These are phyloP conservation scores for Hypocrella siamensis DNA, from an alignment of 2,329 filamentous ascomycete species.

Conservation along the genomic window DNA sequence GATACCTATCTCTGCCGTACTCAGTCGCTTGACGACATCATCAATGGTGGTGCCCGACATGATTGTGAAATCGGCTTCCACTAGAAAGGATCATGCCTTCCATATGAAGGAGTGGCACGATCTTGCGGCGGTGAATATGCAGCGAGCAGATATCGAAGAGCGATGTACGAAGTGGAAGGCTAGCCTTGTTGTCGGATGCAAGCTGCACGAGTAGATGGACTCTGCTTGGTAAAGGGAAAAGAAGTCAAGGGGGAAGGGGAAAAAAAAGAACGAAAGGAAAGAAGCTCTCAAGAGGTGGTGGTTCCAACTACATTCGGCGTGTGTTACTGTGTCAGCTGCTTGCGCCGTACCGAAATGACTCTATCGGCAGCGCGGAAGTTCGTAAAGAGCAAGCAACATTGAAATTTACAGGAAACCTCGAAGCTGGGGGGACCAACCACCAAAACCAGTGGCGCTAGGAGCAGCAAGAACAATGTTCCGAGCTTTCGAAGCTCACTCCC, in stretches of 20 bases:
- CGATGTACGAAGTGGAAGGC: conserved; percentile 3
- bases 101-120: conserved; percentile 15
- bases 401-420: conserved; percentile 22
- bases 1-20: conserved; percentile 40
- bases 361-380: not conserved
- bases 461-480: conserved; percentile 20
- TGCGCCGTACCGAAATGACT: conserved; percentile 1
- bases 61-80: conserved; percentile 30
- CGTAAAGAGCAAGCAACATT: conserved; percentile 11
- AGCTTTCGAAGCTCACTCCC: conserved; percentile 5
- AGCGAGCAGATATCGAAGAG: conserved; percentile 3
- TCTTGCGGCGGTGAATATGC: conserved; percentile 7
- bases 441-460: conserved; percentile 26
- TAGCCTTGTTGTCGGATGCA: conserved; percentile 1
- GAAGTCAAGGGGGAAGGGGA: no score
- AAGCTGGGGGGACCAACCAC: conserved; percentile 22
- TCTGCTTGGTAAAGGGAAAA: no score
- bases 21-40: conserved; percentile 46
- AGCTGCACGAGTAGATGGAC: no score
- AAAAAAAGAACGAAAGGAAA: no score
- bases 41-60: conserved; percentile 49
- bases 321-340: no score
- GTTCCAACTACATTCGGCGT: no score
- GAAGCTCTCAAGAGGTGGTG: no score
- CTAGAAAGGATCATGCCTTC: conserved; percentile 17